Evolutionary conservation across 2,329 filamentous ascomycete species (phyloP).

Genomic region (Colletotrichum costaricense): DNA sequence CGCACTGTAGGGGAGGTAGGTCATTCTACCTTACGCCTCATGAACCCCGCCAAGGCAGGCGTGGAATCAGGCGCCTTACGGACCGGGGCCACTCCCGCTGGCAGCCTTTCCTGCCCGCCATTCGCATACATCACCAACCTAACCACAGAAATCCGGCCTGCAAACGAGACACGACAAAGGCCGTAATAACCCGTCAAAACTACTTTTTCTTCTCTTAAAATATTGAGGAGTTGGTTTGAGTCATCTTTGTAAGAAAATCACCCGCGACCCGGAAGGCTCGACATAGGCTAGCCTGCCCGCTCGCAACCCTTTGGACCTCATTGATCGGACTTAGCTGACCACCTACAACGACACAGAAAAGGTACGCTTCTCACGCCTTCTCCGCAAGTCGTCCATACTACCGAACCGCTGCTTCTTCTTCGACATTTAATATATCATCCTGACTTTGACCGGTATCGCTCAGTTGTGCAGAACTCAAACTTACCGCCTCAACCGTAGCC

Average conservation of each 20-base stretch:
- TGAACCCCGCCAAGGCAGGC: constrained; percentile 7
- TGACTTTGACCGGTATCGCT: neutral
- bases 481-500: neutral
- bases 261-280: neutral
- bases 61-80: neutral
- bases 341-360: constrained; percentile 4
- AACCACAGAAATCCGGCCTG: neutral
- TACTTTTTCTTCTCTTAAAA: neutral
- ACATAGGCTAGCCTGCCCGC: neutral
- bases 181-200: neutral
- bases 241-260: neutral
- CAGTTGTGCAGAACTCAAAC: neutral
- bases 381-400: neutral
- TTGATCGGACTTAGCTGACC: constrained; percentile 4
- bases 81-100: neutral
- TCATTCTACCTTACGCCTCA: neutral
- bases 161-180: neutral
- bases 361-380: neutral
- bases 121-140: constrained; percentile 4
- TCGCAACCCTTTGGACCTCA: constrained; percentile 14
- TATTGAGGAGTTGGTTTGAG: neutral
- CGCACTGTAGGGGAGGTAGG: neutral
- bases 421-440: neutral
- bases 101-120: neutral
- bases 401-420: neutral